Evolutionary conservation across 352 stramenopile species (phyloP).

Genomic region (Globisporangium camurandrum): DNA sequence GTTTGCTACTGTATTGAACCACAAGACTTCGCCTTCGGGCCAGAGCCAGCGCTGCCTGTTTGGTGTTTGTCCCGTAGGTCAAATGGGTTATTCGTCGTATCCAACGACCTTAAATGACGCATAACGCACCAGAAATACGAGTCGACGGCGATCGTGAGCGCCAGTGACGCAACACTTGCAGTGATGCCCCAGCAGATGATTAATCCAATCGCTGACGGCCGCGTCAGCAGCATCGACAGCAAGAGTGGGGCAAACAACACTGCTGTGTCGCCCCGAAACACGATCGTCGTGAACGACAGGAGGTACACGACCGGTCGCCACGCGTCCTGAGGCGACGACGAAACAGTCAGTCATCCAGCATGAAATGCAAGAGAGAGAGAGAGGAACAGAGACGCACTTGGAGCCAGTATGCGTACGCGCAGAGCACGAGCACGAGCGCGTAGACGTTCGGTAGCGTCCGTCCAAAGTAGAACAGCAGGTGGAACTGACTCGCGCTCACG

Average conservation of each 20-base stretch:
- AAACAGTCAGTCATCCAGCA: too few species aligned
- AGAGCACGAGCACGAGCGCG: slow-evolving; percentile 82
- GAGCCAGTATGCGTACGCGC: slow-evolving; percentile 56
- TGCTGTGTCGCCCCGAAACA: slow-evolving; percentile 97
- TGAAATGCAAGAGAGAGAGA: too few species aligned
- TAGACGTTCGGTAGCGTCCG: slow-evolving; percentile 97
- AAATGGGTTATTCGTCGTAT: too few species aligned
- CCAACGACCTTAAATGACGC: too few species aligned
- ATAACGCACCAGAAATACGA: slow-evolving; percentile 86
- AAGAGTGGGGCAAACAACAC: slow-evolving; percentile 93
- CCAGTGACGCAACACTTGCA: slow-evolving; percentile 60
- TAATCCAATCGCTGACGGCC: slow-evolving; percentile 55
- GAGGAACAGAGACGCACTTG: slow-evolving; percentile 16
- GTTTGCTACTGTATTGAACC: slow-evolving; percentile 95
- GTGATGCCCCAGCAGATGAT: slow-evolving; percentile 80
- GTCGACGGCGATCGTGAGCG: slow-evolving; percentile 87
- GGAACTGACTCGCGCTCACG: slow-evolving; percentile 92
- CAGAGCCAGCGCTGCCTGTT: slow-evolving; percentile 84
- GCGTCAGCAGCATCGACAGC: slow-evolving; percentile 84
- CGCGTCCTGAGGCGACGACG: slow-evolving; percentile 23
- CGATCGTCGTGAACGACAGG: slow-evolving; percentile 89
- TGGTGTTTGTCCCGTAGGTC: too few species aligned
- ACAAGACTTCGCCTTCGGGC: slow-evolving; percentile 98
- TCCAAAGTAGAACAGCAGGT: slow-evolving; percentile 96
- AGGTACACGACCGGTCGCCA: slow-evolving; percentile 55